Base-by-base conservation (phyloP, 2,329 filamentous ascomycete genomes). In the Coleophoma crateriformis region DNA sequence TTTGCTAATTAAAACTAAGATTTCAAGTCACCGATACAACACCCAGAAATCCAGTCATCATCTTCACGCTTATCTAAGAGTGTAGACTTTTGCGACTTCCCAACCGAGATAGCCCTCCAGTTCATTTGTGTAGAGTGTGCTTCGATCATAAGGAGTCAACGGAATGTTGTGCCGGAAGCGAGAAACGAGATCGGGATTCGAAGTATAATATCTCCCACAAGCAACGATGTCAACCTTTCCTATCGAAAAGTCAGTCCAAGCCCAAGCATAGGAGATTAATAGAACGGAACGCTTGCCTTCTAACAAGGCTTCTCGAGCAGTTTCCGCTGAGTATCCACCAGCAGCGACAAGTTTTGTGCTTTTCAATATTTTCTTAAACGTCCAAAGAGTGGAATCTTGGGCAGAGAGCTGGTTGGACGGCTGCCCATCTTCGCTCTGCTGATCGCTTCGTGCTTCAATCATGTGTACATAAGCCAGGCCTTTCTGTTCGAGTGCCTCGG, bases 401-500 rank as follows among this genome's bases (percentile, higher is more conserved):
- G 10, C 32, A 11, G 27, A 27, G 27, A 27, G 27, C 27, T 27
- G 27, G 8, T 10, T 27, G 8, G 6, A 10, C 7, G 27, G 27
- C 27, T 3, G 27, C 5, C 46, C 38, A 12, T 48, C 46, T 1
- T 15, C 27, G 17, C 20, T 33, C 5, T 20, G 34, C 14, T 48
- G 39, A 15, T 48, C 39, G 15, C 35, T 19, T 17, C 49, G 32
- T 0, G 79, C 72, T 0, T 78, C 72, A 61, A 86, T 81, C 13
- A 86, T 69, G 60, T 84, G 81, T 2, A 84, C 62, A 59, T 81
- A 86, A 0, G 80, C 75, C 11, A 87, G 67, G 2, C 73, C 69
- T 1, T 81, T 61, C n/a, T 66, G 60, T 38, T 71, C 73, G 14
- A 79, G 66, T 41, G 74, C 69, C 37, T 66, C 59, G 46, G 82